Percentiles rank a stretch among this genome's conserved stretches.
Evolutionary conservation across 441 rosid genomes (phyloP).

Genomic region (Capsella rubella): DNA sequence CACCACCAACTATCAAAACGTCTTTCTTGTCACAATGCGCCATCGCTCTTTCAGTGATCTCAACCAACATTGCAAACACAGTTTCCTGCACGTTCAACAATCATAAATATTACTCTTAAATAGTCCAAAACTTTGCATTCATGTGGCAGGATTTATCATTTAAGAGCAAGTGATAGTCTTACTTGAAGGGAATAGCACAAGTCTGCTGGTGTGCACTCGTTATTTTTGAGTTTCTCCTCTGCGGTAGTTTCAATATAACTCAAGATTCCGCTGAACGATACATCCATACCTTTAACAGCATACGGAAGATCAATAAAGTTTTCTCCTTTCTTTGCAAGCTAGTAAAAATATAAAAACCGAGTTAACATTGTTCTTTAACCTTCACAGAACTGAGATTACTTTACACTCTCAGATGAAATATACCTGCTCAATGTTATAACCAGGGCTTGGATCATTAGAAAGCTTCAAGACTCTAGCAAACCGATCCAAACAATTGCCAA

Average conservation of each 20-base stretch:
- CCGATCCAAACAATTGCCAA: slow-evolving; percentile 95
- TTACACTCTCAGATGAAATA: neutral
- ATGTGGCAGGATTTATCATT: neutral
- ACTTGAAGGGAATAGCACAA: slow-evolving; percentile 97
- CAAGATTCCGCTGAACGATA: slow-evolving; percentile 91
- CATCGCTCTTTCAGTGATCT: slow-evolving; percentile 96
- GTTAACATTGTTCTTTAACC: slow-evolving; percentile 15
- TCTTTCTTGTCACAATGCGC: slow-evolving; percentile 95
- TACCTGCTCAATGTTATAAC: slow-evolving; percentile 97
- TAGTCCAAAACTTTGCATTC: slow-evolving; percentile 8
- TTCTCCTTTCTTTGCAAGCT: slow-evolving; percentile 98
- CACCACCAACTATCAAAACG: slow-evolving; percentile 90
- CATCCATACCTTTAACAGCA: slow-evolving; percentile 97
- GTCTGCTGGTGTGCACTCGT: slow-evolving; percentile 91
- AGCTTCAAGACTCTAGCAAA: slow-evolving; percentile 88
- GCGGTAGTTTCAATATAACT: slow-evolving; percentile 88
- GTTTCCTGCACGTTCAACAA: slow-evolving; percentile 64
- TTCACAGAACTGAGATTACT: neutral
- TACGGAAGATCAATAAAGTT: slow-evolving; percentile 89
- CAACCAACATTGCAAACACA: slow-evolving; percentile 91
- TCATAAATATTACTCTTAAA: neutral
- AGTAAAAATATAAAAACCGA: slow-evolving; percentile 30
- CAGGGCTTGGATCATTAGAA: slow-evolving; percentile 97
- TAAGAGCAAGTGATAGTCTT: slow-evolving; percentile 24
- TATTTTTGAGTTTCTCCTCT: slow-evolving; percentile 79